Evolutionary conservation across 129 eudicot species (phyloP), one percentile per base, ranked within the genome.

Genomic region (Flaveria linearis): DNA sequence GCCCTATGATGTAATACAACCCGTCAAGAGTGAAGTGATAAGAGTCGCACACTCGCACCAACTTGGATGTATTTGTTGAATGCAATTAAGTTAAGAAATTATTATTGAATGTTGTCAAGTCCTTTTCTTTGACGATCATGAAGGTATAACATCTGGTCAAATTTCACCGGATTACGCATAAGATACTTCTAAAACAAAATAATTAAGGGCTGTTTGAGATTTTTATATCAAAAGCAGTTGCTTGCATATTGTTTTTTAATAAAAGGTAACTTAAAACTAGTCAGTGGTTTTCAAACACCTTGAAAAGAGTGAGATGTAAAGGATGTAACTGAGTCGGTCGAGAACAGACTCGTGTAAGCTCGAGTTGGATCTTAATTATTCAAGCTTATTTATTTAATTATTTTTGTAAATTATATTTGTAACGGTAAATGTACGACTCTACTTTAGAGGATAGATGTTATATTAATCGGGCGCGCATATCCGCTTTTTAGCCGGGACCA

Each of bases 111-210:
- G 58, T 52, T 52, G 58, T 52, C 6, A 15, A 5, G 58, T 52
- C 58, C 22, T 52, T 52, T 52, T 52, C 58, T n/a, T 52, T 52
- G 58, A 52, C 22, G 53, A 49, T 49, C n/a, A 49, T 49, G 53
- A 49, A 49, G 58, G 58, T 6, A 52, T 52, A 16, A 16, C 16
- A 52, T 52, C 58, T 23, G 5, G 22, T 52, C 22, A 52, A 52
- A n/a, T 15, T 14, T 49, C n/a, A 49, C 53, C n/a, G 5, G 0
- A 15, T 49, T 49, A 49, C 14, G 53, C 53, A 36, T 11, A 52
- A 52, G 58, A 52, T 52, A 52, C 58, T 52, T 52, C n/a, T 16
- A 16, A 15, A n/a, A 52, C 58, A 52, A 6, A 52, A 52, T 52
- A 52, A 52, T 52, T 52, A 15, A 52, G 20, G 22, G 20, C 0